Conservation (phyloP, 352 stramenopile species). For the Globisporangium barbulae region DNA sequence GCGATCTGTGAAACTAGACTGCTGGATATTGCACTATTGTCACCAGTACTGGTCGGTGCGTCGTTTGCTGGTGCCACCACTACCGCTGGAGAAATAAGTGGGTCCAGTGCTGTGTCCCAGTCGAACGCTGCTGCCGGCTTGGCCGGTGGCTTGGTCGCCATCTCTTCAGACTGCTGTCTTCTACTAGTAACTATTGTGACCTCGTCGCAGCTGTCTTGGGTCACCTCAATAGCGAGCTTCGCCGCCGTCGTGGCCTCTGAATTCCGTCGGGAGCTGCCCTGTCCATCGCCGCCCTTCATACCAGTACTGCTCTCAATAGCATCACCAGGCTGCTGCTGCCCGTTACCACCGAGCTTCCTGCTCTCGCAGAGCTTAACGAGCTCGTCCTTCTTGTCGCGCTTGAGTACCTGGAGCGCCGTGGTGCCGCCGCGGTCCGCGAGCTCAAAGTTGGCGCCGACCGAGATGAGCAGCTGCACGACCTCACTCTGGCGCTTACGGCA, state of each 20-base stretch:
- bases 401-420: constrained; percentile 44
- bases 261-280: background rate
- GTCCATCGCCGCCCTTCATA: background rate
- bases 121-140: background rate
- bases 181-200: background rate
- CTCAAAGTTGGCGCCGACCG: constrained; percentile 37
- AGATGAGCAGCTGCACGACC: constrained; percentile 36
- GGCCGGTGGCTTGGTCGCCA: no score
- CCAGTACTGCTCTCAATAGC: background rate
- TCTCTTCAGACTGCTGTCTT: background rate
- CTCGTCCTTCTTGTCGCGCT: constrained; percentile 44
- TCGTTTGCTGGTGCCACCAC: background rate
- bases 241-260: background rate
- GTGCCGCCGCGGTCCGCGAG: constrained; percentile 48
- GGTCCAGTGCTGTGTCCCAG: background rate
- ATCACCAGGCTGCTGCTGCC: background rate
- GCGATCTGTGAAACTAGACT: background rate
- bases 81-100: background rate
- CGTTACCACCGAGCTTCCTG: constrained; percentile 7
- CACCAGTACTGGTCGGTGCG: background rate
- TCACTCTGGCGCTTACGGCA: constrained; percentile 54
- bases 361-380: constrained; percentile 42
- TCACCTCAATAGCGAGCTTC: constrained; percentile 1
- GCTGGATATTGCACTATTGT: background rate
- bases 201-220: background rate